Evolutionary conservation across 164 flowering plant species (phyloP), one percentile per base, ranked within the genome.

Genomic region (Piper longum): DNA sequence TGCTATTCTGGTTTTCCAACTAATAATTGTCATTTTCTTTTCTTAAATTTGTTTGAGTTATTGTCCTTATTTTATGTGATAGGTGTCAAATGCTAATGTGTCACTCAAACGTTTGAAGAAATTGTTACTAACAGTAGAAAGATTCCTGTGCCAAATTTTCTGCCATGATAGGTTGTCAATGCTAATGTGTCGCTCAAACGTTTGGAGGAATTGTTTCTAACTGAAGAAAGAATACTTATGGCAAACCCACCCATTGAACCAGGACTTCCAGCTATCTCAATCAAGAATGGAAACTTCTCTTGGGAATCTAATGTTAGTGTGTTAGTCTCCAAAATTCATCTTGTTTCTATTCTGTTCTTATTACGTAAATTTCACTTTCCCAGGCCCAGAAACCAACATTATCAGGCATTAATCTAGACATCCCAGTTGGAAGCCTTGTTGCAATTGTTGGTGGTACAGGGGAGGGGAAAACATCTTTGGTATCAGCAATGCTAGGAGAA

Each of bases 401-500:
- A 70, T 82, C 89, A 62, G 73, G 86, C 70, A 76, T 95, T 60
- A 91, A 95, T 74, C 72, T 95, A 79, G 96, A 95, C 70, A 70
- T 95, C 63, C 90, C 95, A 45, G 77, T 79, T 63, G 99, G 97
- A 64, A 85, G 85, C 79, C 80, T 91, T 57, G 96, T 91, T 62
- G 99, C 99, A 39, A 62, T 95, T 70, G 97, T 95, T 74, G 99
- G 99, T 43, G 75, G 95, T 67, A 95, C 99, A 52, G 99, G 97
- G 57, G 97, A 95, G 76, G 99, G 99, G 69, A 95, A 95, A 75
- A 95, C 99, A 55, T 95, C 99, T 17, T 78, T 95, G 60, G 54
- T 88, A 62, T 95, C 99, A n/a, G 96, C 99, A 70, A 95, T 95
- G 97, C 91, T 95, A 59, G 97, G 99, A 68, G 99, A 95, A 76